These are phyloP conservation scores for Neonectria coccinea DNA, from an alignment of 2,329 filamentous ascomycete species.

Conservation along the genomic window DNA sequence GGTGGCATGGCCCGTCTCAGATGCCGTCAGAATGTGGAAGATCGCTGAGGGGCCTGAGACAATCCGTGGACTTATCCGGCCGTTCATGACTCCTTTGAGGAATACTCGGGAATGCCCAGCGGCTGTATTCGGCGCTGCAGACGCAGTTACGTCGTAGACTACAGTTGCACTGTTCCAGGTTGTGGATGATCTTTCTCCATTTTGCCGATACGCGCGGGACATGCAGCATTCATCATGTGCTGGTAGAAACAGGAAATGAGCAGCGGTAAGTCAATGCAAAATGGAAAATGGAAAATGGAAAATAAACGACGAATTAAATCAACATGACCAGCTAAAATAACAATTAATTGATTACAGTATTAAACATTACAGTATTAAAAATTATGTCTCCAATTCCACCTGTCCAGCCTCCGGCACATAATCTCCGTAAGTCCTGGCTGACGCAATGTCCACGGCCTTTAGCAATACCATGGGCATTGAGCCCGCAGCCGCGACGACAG, in stretches of 20 bases:
- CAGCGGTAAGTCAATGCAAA: background rate
- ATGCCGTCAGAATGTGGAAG: conserved; percentile 4
- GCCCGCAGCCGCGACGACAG: conserved; percentile 22
- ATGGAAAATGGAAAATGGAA: background rate
- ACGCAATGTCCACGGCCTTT: conserved; percentile 17
- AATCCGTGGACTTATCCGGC: conserved; percentile 18
- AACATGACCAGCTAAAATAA: background rate
- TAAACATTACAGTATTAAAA: background rate
- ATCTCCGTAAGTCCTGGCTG: conserved; percentile 2
- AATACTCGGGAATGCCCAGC: background rate
- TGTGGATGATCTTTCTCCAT: conserved; percentile 18
- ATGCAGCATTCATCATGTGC: conserved; percentile 17
- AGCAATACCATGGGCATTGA: conserved; percentile 32
- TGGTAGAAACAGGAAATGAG: background rate
- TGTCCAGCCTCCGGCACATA: background rate
- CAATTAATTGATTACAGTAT: background rate
- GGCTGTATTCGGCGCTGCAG: background rate
- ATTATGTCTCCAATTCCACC: background rate
- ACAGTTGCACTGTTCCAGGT: background rate
- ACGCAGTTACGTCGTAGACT: too few relatives aligned
- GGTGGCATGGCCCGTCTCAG: conserved; percentile 17
- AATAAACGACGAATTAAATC: background rate
- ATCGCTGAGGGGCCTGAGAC: conserved; percentile 5
- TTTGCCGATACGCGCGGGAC: conserved; percentile 17
- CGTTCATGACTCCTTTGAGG: conserved; percentile 11